phyloP scores from a whole-genome alignment of 2,329 filamentous ascomycete species.

The Phaeosphaeria sp. region DNA sequence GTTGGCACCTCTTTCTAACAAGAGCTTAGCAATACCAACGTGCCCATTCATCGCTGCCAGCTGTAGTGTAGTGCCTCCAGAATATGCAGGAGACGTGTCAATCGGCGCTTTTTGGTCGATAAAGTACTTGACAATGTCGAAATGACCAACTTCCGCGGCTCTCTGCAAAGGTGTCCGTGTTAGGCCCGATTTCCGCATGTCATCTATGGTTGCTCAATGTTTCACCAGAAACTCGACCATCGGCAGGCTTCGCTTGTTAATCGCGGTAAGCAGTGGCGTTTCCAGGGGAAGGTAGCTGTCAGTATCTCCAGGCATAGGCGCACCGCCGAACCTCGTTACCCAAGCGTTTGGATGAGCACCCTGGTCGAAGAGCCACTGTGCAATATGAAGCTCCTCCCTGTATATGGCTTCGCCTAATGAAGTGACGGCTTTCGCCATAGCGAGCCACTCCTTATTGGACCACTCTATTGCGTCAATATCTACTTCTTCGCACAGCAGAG shows the following conservation, averaged over 20 bases:
- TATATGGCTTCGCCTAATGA: neutral
- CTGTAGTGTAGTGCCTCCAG: conserved; percentile 13
- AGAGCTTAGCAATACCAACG: conserved; percentile 8
- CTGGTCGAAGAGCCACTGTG: neutral
- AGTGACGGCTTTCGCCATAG: neutral
- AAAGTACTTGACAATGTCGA: conserved; percentile 11
- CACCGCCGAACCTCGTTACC: neutral
- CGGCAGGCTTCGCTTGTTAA: neutral
- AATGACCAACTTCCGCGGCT: conserved; percentile 15
- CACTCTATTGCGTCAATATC: neutral
- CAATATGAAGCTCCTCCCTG: neutral
- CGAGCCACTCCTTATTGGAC: neutral
- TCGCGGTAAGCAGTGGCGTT: neutral
- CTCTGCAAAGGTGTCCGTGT: conserved; percentile 14
- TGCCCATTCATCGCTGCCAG: conserved; percentile 13
- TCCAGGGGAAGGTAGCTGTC: neutral
- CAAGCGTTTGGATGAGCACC: neutral
- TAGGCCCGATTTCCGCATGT: neutral
- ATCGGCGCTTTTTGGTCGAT: conserved; percentile 1
- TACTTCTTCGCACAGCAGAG: neutral
- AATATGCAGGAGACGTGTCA: conserved; percentile 2
- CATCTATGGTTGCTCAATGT: conserved; percentile 3
- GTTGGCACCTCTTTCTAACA: conserved; percentile 11
- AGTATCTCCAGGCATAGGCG: neutral
- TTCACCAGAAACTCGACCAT: conserved; percentile 1